These are phyloP conservation scores for Talaromyces verruculosus DNA, from an alignment of 2,329 filamentous ascomycete species.

Conservation along the genomic window DNA sequence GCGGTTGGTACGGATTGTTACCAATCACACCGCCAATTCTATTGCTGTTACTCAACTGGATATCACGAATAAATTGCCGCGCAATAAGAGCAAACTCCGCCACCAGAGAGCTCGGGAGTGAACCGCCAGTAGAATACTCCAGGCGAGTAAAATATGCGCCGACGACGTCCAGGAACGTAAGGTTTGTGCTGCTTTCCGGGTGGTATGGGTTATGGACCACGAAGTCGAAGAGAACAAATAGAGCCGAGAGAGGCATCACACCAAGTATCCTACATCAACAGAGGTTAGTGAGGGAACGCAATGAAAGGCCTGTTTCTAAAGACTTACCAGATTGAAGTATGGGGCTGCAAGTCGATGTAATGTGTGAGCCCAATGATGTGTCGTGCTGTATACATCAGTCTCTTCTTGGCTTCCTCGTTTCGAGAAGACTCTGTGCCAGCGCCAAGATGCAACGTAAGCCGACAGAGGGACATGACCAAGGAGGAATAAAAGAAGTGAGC, in stretches of 20 bases:
- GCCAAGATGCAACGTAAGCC: conserved; percentile 32
- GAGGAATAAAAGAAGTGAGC: conserved; percentile 36
- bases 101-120: conserved; percentile 40
- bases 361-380: conserved; percentile 36
- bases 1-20: background rate
- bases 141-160: conserved; percentile 47
- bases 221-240: conserved; percentile 47
- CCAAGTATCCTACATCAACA: conserved; percentile 30
- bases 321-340: conserved; percentile 37
- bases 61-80: conserved; percentile 38
- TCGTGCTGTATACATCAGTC: conserved; percentile 35
- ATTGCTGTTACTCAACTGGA: conserved; percentile 11
- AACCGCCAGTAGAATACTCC: conserved; percentile 39
- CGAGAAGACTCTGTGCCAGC: conserved; percentile 21
- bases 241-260: conserved; percentile 38
- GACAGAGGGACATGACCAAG: conserved; percentile 33
- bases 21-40: background rate
- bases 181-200: conserved; percentile 38
- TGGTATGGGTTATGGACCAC: conserved; percentile 41
- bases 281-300: background rate
- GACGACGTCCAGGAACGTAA: conserved; percentile 44
- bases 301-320: background rate
- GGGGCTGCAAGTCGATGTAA: conserved; percentile 36
- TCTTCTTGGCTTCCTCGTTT: conserved; percentile 26
- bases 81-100: conserved; percentile 47